Evolutionary conservation across 2,329 filamentous ascomycete genomes (phyloP), one percentile per base, ranked within the genome.

Genomic region (Ascochyta fabae): DNA sequence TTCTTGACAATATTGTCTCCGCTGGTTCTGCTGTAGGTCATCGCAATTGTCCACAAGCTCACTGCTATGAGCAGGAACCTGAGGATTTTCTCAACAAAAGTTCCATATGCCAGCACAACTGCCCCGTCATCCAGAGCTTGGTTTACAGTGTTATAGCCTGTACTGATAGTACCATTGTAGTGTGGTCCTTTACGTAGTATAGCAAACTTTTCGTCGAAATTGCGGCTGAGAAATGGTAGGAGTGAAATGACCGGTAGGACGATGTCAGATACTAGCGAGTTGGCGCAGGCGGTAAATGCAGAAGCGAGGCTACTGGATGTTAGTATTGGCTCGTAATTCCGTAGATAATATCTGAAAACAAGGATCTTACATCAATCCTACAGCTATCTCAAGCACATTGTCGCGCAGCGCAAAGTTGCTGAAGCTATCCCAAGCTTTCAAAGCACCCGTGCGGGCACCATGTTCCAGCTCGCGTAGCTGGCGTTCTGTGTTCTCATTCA

Each of bases 161-260:
- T 71, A 4, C 80, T 75, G 1, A 77, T 66, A 29, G 68, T 66
- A 27, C 35, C 26, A 50, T 74, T 72, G 58, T 71, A 71, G 54
- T 83, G 79, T 3, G 84, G 82, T 0, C 88, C 88, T 0, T 77
- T 68, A 34, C 79, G 81, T 26, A 91, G 74, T 6, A 90, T 83
- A 0, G 88, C 84, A 70, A 92, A 92, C 72, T 90, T 90, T 75
- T 90, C 85, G 67, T 89, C 86, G 67, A 92, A 82, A 69, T 91
- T 91, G 60, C 84, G 84, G 65, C 88, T 84, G 52, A 91, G 76
- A 44, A 89, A 89, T 4, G 90, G 82, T 22, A 92, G 76, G 38
- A 91, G 77, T 2, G 88, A 89, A 26, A 92, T 78, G 0, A 89
- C 81, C 5, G 89, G 89, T 58, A 91, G 83, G 41, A 91, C 76